phyloP scores from a whole-genome alignment of 257 asterid genomes.

The Mitragyna speciosa region DNA sequence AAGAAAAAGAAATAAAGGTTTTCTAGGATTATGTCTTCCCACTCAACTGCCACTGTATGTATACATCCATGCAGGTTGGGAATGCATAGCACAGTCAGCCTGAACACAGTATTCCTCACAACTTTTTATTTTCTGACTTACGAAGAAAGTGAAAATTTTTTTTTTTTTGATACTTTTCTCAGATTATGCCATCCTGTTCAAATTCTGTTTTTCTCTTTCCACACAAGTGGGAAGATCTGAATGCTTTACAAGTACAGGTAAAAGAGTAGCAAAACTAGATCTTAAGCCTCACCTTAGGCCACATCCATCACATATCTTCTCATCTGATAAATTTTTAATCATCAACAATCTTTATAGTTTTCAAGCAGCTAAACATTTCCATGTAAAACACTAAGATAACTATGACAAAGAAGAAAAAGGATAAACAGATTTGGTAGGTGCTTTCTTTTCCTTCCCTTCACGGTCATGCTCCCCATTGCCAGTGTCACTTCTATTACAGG shows the following conservation, averaged over 20 bases:
- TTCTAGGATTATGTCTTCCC: too few species aligned
- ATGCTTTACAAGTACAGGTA: neutral
- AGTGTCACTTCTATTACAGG: neutral
- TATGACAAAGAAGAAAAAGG: neutral
- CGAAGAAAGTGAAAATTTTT: neutral
- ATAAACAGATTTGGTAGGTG: neutral
- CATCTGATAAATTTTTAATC: neutral
- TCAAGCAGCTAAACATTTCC: neutral
- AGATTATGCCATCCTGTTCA: neutral
- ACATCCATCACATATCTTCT: neutral
- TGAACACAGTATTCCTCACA: too few species aligned
- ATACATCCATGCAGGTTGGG: too few species aligned
- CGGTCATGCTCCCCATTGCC: neutral
- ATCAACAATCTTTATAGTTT: neutral
- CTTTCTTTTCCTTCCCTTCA: neutral
- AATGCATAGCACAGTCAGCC: neutral
- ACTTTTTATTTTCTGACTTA: neutral
- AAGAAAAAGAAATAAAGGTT: too few species aligned
- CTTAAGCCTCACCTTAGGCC: neutral
- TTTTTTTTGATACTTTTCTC: neutral
- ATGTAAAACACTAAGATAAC: neutral
- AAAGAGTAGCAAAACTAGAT: neutral
- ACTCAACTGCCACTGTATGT: too few species aligned
- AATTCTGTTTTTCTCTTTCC: neutral
- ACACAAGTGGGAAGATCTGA: neutral